Base-by-base conservation (phyloP, 176 grass and related monocot species). In the Cymbopogon citratus region DNA sequence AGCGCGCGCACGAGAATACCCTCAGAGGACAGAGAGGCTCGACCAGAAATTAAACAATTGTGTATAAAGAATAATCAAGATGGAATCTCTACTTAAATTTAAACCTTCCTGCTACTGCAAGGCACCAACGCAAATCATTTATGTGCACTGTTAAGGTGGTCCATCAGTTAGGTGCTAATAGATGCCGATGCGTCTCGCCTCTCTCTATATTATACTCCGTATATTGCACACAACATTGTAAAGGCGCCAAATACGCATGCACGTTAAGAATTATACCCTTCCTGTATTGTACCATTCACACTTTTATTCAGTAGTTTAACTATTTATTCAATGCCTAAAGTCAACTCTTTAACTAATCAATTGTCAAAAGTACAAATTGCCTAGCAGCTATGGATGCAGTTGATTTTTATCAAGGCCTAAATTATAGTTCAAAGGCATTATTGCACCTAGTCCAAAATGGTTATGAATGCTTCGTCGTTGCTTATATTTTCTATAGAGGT, bases 131-230 rank as follows among this genome's bases (percentile, higher is more conserved):
- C 60, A 38, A 62, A 73, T 77, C 65, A 85, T 66, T 85, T 85
- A 59, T 77, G 66, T 41, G 83, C 24, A 81, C 65, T 77, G 57
- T 89, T 87, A 26, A 1, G 19, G 65, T 89, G 78, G 78, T 85
- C 87, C 72, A 85, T 28, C 10, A 69, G 40, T 71, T 69, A 75
- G 24, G n/a, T 63, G 24, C 43, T 5, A 35, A 71, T 83, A 26
- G 14, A 66, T 33, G 44, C 35, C 34, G 14, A 18, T 25, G 12
- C 35, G 25, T 21, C 52, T 39, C 26, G 0, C 27, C n/a, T 39
- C 76, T 52, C 16, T 41, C 8, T 8, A 12, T 84, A 84, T 76
- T n/a, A n/a, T n/a, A n/a, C n/a, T n/a, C n/a, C n/a, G n/a, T n/a
- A 68, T 45, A 77, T 63, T 80, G 24, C 34, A 11, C 33, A 45